A percentile compares a stretch with the other conserved stretches of the same genome.
phyloP scores from a whole-genome alignment of 2,329 filamentous ascomycete species.

The Talaromyces sp. region DNA sequence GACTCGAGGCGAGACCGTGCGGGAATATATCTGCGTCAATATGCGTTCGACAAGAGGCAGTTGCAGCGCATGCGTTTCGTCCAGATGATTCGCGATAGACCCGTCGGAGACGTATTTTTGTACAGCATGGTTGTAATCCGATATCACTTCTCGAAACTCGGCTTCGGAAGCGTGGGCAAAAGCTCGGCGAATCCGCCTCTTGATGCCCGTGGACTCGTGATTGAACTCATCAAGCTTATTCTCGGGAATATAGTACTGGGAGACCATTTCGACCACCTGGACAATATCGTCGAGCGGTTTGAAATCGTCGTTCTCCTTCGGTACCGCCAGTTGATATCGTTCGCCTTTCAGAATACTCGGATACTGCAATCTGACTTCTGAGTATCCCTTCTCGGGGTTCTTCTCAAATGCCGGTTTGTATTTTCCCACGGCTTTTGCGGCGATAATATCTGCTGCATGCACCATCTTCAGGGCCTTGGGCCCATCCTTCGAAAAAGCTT shows the following conservation, averaged over 20 bases:
- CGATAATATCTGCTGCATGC: constrained; percentile 49
- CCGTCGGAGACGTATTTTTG: constrained; percentile 64
- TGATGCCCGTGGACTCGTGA: constrained; percentile 68
- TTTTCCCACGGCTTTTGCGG: constrained; percentile 42
- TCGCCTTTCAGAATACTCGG: constrained; percentile 69
- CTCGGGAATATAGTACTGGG: constrained; percentile 72
- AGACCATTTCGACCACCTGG: constrained; percentile 64
- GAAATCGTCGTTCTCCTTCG: constrained; percentile 74
- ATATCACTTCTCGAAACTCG: constrained; percentile 69
- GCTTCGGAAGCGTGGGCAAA: constrained; percentile 63
- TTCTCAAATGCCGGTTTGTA: constrained; percentile 52
- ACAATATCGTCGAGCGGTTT: constrained; percentile 64
- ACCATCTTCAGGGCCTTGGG: constrained; percentile 41
- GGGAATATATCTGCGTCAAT: constrained; percentile 81
- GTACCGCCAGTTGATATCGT: constrained; percentile 72
- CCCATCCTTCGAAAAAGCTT: constrained; percentile 44
- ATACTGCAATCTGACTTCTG: constrained; percentile 70
- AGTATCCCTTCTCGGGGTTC: constrained; percentile 35
- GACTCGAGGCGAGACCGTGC: constrained; percentile 85
- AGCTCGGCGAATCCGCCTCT: constrained; percentile 72
- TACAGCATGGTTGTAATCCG: constrained; percentile 73
- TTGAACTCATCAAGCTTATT: constrained; percentile 65
- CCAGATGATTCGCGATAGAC: constrained; percentile 67
- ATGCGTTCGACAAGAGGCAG: constrained; percentile 74
- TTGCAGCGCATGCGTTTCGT: constrained; percentile 64